Base-by-base conservation (phyloP, 179 eudicot genomes). In the Amaranthus tricolor region DNA sequence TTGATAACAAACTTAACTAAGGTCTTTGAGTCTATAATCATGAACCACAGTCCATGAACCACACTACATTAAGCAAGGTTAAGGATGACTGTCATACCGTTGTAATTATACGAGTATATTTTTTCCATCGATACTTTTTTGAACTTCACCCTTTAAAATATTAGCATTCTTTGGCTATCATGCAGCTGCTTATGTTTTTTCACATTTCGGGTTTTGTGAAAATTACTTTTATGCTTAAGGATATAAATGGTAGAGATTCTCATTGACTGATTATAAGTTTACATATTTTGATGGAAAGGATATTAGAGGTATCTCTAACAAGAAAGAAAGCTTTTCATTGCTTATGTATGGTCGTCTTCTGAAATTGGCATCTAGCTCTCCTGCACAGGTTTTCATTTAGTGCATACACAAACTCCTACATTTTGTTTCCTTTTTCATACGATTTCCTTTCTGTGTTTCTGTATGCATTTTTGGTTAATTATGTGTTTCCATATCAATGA, bases 281-380 rank as follows among this genome's bases (percentile, higher is more conserved):
- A 47, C 57, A 50, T 76, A 65, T 77, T 56, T 72, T 64, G 24
- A 31, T 77, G 12, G 61, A 73, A 31, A 90, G 92, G 88, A 76
- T 60, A 69, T 21, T 40, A 71, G 47, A 62, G 72, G 72, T 76
- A 72, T 20, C 75, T 12, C 73, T 73, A 62, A 66, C 31, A 81
- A 57, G 50, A 75, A 80, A 50, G 84, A 50, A 47, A 79, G 82
- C 70, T 62, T 74, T 62, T 82, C 88, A 4, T 78, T 82, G 56
- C 76, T 81, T 82, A 86, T 92, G 99, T 90, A 95, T 80, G 85
- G 77, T 9, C 88, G 92, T 58, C 95, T 94, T 21, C 66, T 87
- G 21, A 82, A 85, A 55, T 78, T 90, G 84, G 97, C 97, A 70
- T 80, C 89, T 17, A 74, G 78, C 64, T 79, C 89, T 80, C 89